Base-by-base conservation (phyloP, 2,329 filamentous ascomycete species). In the Tolypocladium inflatum region DNA sequence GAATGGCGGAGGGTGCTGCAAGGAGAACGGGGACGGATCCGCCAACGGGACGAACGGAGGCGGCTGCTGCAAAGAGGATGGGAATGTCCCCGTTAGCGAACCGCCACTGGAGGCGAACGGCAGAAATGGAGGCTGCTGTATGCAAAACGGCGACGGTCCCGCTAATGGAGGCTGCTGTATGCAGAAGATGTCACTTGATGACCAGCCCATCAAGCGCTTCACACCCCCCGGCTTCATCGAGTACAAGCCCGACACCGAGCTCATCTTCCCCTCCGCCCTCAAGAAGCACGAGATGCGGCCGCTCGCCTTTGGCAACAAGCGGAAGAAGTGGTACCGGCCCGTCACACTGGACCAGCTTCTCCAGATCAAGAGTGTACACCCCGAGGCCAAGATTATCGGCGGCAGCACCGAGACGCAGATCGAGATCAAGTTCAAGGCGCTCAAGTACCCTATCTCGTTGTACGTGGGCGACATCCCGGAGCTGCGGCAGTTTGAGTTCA, bases 401-500 rank as follows among this genome's bases (percentile, higher is more conserved):
- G 94, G 94, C 61, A 96, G 91, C 70, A 96, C 92, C 2, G 94
- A 99, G 73, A 97, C 93, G 0, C 94, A 97, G 73, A 97, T 99
- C 60, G 94, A 99, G 74, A 89, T 95, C 75, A 97, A 96, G 74
- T 97, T 99, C 82, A 97, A 97, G 76, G 91, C 88, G 1, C 84
- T 96, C 78, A 83, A 91, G 65, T 97, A 97, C 69, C 87, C 88
- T 4, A 85, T 90, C 1, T 97, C 92, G 0, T 89, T 99, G 0
- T 97, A 88, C 64, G 89, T 97, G 11, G 92, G 93, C 13, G 94
- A 99, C 67, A 96, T 99, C 59, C 78, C 90, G 1, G 94, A 97
- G 73, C 76, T 99, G 59, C 82, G 91, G 15, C 88, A 92, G 63
- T 97, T 90, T 69, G 80, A 78, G 4, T 87, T 97, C 70, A 80